These are phyloP conservation scores for Exobasidium rhododendri DNA, from an alignment of 1,284 basidiomycete genomes.

Conservation along the genomic window DNA sequence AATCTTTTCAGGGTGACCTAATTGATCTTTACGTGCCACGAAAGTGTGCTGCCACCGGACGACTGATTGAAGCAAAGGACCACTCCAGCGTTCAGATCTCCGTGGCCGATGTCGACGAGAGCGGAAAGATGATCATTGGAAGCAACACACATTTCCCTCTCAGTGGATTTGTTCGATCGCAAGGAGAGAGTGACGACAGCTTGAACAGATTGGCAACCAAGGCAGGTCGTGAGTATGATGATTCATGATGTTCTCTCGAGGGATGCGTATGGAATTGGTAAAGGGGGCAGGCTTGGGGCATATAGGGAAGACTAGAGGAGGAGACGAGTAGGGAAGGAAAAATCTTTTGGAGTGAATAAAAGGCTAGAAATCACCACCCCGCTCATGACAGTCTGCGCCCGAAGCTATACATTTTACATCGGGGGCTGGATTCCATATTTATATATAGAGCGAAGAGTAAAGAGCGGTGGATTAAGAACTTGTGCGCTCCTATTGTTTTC, in stretches of 20 bases:
- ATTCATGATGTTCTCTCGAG: too few relatives aligned
- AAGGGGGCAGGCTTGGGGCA: neutral
- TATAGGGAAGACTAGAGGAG: neutral
- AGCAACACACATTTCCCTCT: slow-evolving; percentile 85
- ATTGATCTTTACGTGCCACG: slow-evolving; percentile 99
- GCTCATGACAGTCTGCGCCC: slow-evolving; percentile 47
- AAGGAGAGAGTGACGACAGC: slow-evolving; percentile 95
- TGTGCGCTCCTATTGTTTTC: slow-evolving; percentile 30
- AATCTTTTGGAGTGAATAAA: neutral
- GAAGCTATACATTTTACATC: neutral
- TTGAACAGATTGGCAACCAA: slow-evolving; percentile 93
- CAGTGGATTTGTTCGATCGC: slow-evolving; percentile 86
- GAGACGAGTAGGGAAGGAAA: neutral
- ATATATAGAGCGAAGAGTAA: slow-evolving; percentile 42
- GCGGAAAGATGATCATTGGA: slow-evolving; percentile 80
- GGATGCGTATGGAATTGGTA: neutral
- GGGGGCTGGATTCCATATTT: slow-evolving; percentile 46
- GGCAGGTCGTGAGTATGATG: slow-evolving; percentile 75
- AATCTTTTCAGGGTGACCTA: slow-evolving; percentile 74
- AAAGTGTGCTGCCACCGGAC: slow-evolving; percentile 79
- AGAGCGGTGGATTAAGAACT: slow-evolving; percentile 49
- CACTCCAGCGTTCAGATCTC: slow-evolving; percentile 96
- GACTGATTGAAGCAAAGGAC: slow-evolving; percentile 96
- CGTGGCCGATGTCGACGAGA: slow-evolving; percentile 89
- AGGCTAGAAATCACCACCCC: slow-evolving; percentile 8